phyloP scores from a whole-genome alignment of 139 green algal genomes.

The Chlorella sorokiniana region DNA sequence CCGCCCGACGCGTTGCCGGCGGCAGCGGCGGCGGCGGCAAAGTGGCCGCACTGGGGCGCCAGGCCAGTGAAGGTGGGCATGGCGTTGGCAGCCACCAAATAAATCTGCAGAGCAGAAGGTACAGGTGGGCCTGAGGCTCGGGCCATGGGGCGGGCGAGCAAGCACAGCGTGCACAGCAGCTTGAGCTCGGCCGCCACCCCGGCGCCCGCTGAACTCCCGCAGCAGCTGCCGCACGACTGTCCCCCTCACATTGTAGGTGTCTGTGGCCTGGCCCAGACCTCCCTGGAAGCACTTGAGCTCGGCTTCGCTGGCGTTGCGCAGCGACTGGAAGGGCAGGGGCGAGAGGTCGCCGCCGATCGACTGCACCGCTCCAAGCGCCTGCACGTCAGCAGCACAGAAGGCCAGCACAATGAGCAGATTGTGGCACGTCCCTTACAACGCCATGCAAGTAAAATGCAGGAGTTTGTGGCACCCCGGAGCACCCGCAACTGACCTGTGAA shows the following conservation, averaged over 20 bases:
- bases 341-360: conserved; percentile 30
- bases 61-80: conserved; percentile 40
- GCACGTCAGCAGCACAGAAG: background rate
- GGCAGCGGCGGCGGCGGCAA: conserved; percentile 14
- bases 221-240: background rate
- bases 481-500: background rate
- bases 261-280: conserved; percentile 27
- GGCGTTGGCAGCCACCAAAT: conserved; percentile 37
- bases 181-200: no score
- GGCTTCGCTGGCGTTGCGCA: background rate
- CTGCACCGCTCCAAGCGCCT: background rate
- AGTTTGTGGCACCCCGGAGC: background rate
- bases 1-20: background rate
- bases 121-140: background rate
- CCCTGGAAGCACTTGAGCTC: conserved; percentile 33
- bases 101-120: conserved; percentile 27
- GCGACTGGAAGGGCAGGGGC: conserved; percentile 34
- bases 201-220: no score
- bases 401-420: no score
- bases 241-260: conserved; percentile 34
- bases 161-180: no score
- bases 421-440: background rate
- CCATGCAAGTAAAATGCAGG: background rate
- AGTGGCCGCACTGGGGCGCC: conserved; percentile 8
- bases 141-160: no score